These are phyloP conservation scores for Russula lepida DNA, from an alignment of 768 basidiomycete genomes.

Conservation along the genomic window DNA sequence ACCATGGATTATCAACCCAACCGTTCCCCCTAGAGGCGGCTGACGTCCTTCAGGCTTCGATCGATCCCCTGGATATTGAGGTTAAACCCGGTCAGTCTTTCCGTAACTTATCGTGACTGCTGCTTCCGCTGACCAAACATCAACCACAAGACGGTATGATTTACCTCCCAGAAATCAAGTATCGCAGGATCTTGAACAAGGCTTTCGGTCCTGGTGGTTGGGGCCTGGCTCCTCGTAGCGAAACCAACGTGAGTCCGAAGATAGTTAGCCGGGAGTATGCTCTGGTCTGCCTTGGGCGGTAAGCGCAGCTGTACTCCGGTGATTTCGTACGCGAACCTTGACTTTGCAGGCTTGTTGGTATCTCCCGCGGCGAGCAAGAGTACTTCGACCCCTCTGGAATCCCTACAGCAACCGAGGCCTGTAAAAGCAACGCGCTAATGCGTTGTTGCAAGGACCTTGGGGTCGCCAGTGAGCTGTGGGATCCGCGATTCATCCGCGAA, in stretches of 20 bases:
- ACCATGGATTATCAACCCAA: slow-evolving; percentile 66
- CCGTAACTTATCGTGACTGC: not conserved
- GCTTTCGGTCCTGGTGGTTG: slow-evolving; percentile 96
- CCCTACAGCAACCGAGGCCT: slow-evolving; percentile 88
- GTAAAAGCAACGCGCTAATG: slow-evolving; percentile 97
- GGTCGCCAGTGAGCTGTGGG: slow-evolving; percentile 95
- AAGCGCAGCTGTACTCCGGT: slow-evolving; percentile 23
- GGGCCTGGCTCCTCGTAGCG: slow-evolving; percentile 90
- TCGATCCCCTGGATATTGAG: slow-evolving; percentile 77
- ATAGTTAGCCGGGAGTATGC: slow-evolving; percentile 93
- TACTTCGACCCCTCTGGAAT: slow-evolving; percentile 90
- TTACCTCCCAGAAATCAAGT: slow-evolving; percentile 97
- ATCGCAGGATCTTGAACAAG: slow-evolving; percentile 81
- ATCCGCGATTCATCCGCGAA: slow-evolving; percentile 89
- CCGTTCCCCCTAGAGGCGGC: slow-evolving; percentile 73
- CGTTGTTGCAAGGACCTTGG: slow-evolving; percentile 96
- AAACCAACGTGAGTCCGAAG: slow-evolving; percentile 82
- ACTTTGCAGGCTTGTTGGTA: slow-evolving; percentile 62
- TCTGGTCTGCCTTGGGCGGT: slow-evolving; percentile 88
- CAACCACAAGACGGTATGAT: slow-evolving; percentile 67
- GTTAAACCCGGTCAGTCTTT: slow-evolving; percentile 76
- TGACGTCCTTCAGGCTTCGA: slow-evolving; percentile 61
- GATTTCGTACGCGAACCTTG: not conserved
- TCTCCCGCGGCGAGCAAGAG: slow-evolving; percentile 93
- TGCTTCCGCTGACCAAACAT: not conserved